Base-by-base conservation (phyloP, 2,329 filamentous ascomycete species). In the Alternaria panax region DNA sequence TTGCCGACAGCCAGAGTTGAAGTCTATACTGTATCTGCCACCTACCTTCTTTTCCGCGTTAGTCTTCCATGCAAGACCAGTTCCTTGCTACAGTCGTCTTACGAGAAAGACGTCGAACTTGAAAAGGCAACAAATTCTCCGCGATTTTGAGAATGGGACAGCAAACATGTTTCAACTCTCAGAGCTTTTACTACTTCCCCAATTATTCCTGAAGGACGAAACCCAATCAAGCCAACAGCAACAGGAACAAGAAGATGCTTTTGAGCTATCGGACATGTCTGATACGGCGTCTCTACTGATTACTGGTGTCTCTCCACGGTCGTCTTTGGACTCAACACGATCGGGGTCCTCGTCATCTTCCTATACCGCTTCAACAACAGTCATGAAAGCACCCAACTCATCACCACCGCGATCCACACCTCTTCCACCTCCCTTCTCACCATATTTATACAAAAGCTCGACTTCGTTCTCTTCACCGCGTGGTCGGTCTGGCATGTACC, bases 251-350 rank as follows among this genome's bases (percentile, higher is more conserved):
- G 65, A 58, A 56, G 54, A 38, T 52, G 64, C 5, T 14, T 43
- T 2, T 48, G 57, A 25, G 7, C 68, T n/a, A 3, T 72, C 27
- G 64, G 72, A 28, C 32, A 60, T 41, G 36, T 74, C 4, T 60
- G 60, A 1, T 65, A 66, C 38, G 64, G 56, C 18, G 12, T 69
- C 53, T 64, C 71, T 42, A 70, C 64, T 1, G 71, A 71, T 14
- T 82, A 81, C 65, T 75, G 78, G 27, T 75, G 79, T 27, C 73
- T 83, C 32, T 82, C 83, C 63, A 73, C 77, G 5, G 52, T 81
- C 20, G 69, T 80, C 41, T 76, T 81, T 62, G 24, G 80, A 32
- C 66, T 71, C 65, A 83, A 83, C 61, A 14, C 76, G 12, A 65
- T 73, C 20, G 42, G 51, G 5, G 66, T 70, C 14, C 51, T 43